Percentiles rank a stretch among this genome's conserved stretches.
Conservation (phyloP, 441 rosid species). For the Adansonia rubrostipa region DNA sequence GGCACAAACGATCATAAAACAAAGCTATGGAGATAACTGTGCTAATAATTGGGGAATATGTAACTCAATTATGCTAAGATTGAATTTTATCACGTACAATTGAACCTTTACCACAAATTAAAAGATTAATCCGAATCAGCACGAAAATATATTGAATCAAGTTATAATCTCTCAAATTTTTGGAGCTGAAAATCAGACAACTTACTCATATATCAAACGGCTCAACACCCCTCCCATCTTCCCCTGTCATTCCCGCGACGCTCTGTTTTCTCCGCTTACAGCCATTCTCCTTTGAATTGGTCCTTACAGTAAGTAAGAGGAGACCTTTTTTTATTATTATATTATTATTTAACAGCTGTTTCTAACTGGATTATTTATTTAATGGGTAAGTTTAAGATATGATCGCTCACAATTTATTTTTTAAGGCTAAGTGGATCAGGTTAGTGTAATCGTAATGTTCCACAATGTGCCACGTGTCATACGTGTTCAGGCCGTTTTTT, state of each 20-base stretch:
- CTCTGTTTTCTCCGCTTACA: conserved; percentile 5
- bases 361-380: neutral
- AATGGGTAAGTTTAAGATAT: neutral
- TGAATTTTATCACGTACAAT: neutral
- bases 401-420: neutral
- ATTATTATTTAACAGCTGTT: neutral
- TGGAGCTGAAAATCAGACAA: neutral
- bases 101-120: neutral
- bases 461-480: neutral
- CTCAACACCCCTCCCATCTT: conserved; percentile 8
- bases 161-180: neutral
- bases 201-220: conserved; percentile 1
- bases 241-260: neutral
- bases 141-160: neutral
- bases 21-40: neutral
- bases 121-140: neutral
- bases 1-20: neutral
- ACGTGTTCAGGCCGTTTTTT: neutral
- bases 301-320: neutral
- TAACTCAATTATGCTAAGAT: neutral
- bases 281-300: neutral
- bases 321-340: neutral
- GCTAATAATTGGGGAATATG: neutral
- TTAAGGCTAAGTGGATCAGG: neutral
- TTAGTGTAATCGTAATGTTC: neutral